These are phyloP conservation scores for Aspergillus amoenus DNA, from an alignment of 2,329 filamentous ascomycete species.

Conservation along the genomic window DNA sequence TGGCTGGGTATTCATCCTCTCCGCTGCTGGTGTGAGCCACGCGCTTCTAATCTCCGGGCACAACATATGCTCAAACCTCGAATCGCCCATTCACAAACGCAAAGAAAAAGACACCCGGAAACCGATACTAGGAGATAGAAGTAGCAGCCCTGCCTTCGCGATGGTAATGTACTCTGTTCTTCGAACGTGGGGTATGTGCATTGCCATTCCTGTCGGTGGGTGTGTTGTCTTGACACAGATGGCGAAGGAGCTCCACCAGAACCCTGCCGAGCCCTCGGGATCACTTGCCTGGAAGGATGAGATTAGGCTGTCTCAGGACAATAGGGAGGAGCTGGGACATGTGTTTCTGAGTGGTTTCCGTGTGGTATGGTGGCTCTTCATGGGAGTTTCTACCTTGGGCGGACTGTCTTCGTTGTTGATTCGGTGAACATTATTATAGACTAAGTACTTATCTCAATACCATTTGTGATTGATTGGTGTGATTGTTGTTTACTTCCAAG, in stretches of 20 bases:
- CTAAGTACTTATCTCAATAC: background rate
- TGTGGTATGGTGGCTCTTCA: conserved; percentile 28
- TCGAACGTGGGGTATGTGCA: conserved; percentile 45
- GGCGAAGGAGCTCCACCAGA: conserved; percentile 21
- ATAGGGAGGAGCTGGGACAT: conserved; percentile 16
- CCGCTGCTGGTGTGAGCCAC: conserved; percentile 43
- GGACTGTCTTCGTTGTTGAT: conserved; percentile 14
- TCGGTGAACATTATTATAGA: background rate
- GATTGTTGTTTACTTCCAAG: no score
- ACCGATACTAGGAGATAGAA: background rate
- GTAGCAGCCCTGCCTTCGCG: conserved; percentile 14
- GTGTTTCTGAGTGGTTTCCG: conserved; percentile 24
- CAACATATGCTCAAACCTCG: conserved; percentile 37
- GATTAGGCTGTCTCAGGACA: conserved; percentile 19
- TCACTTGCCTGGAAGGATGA: conserved; percentile 7
- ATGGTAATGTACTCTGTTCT: conserved; percentile 42
- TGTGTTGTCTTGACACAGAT: conserved; percentile 45
- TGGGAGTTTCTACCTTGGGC: conserved; percentile 27
- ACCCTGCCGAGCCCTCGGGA: conserved; percentile 11
- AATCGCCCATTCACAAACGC: background rate
- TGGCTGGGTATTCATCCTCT: conserved; percentile 38
- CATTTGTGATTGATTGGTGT: no score
- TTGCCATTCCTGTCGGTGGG: conserved; percentile 43
- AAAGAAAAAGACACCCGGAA: background rate
- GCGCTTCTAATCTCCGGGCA: conserved; percentile 44